Evolutionary conservation across 2,329 filamentous ascomycete species (phyloP), one percentile per base, ranked within the genome.

Genomic region (Lomentospora prolificans): DNA sequence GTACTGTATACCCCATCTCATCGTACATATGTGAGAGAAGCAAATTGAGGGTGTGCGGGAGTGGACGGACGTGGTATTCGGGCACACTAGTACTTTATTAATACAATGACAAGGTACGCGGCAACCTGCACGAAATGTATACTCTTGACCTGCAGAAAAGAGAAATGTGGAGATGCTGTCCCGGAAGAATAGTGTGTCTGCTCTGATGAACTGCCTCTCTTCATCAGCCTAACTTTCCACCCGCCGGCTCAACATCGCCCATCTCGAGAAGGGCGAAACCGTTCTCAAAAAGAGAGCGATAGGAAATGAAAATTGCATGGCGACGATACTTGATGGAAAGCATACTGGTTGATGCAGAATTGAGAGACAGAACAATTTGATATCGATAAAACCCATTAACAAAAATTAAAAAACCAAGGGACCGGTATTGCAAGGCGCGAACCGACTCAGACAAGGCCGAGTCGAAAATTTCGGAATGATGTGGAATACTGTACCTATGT

Each of bases 111-210:
- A 48, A 48, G 22, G 44, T 25, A 22, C 44, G 19, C 44, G 44
- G 22, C 44, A 6, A 48, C 44, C 44, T 48, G 44, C 44, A 48
- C 44, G 44, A 48, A 48, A 48, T 48, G 44, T 17, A 48, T 12
- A 48, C 7, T 3, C 22, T 22, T 48, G 22, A 27, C 44, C 22
- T 48, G 44, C 44, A 48, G 44, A 48, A 48, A 48, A 33, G 17
- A 19, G 44, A 48, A 48, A 48, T 48, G 44, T 48, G 22, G 44
- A 48, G 44, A 48, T 48, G 44, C 44, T 10, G 44, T 48, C 22
- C 44, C 44, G 19, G 44, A 22, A 22, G 14, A 48, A 22, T 48
- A 22, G 44, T 41, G 22, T 19, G 5, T 48, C 6, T 48, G n/a
- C 19, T 19, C 6, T 48, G 17, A 12, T 22, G 2, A 22, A 27